phyloP scores from a whole-genome alignment of 176 grass and related monocot genomes.

The Puccinellia tenuiflora region DNA sequence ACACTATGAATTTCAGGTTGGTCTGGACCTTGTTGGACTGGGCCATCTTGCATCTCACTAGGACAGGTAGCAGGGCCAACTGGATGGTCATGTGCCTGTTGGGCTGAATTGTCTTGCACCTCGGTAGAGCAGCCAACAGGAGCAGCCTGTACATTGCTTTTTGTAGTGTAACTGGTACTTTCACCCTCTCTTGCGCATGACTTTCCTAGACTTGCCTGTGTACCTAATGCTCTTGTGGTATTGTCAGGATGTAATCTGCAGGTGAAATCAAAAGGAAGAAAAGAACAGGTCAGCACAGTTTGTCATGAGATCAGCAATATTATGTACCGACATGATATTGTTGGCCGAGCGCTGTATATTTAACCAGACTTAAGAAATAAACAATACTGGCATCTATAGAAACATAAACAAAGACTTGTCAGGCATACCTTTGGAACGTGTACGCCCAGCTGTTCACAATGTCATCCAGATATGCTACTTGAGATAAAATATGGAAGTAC shows the following conservation, averaged over 20 bases:
- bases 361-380: conserved; percentile 9
- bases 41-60: conserved; percentile 38
- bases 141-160: conserved; percentile 22
- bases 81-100: conserved; percentile 1
- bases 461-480: conserved; percentile 92
- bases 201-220: conserved; percentile 31
- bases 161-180: background rate
- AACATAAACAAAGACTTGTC: conserved; percentile 21
- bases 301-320: conserved; percentile 12
- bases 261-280: conserved; percentile 23
- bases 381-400: conserved; percentile 29
- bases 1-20: conserved; percentile 23
- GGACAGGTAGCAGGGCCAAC: conserved; percentile 6
- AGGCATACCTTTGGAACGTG: conserved; percentile 62
- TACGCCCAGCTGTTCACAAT: conserved; percentile 84
- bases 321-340: background rate
- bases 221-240: conserved; percentile 33
- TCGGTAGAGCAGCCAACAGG: conserved; percentile 8
- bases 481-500: conserved; percentile 77
- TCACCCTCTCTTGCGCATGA: conserved; percentile 8
- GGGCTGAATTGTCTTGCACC: conserved; percentile 27
- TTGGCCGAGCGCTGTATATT: background rate
- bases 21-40: conserved; percentile 21
- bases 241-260: conserved; percentile 65
- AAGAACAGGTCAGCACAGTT: conserved; percentile 4